phyloP scores from a whole-genome alignment of 1,139 yeast species.

The Petasospora fabianii region DNA sequence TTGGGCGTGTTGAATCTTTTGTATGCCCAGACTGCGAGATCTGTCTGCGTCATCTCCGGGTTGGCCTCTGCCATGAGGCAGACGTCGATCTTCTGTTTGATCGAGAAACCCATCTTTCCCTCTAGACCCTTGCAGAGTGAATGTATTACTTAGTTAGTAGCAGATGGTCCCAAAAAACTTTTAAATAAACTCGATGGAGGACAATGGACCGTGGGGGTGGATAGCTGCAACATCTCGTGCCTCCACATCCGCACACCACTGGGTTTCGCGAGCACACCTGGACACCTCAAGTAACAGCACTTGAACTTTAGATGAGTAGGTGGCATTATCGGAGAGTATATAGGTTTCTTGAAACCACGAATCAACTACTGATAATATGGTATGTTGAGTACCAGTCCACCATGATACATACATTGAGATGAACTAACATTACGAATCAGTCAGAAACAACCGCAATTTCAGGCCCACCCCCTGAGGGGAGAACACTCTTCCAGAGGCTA shows the following conservation, averaged over 20 bases:
- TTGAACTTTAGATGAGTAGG: too few species aligned
- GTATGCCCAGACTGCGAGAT: slow-evolving; percentile 63
- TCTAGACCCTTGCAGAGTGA: too few species aligned
- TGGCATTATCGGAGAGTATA: too few species aligned
- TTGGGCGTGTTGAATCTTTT: slow-evolving; percentile 46
- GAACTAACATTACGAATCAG: slow-evolving; percentile 2
- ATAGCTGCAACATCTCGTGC: too few species aligned
- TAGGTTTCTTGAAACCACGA: too few species aligned
- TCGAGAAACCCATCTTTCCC: slow-evolving; percentile 48
- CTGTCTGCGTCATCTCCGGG: slow-evolving; percentile 67
- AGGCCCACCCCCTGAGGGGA: slow-evolving; percentile 14
- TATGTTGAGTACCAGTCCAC: not conserved
- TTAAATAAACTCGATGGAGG: too few species aligned
- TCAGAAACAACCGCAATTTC: slow-evolving; percentile 18
- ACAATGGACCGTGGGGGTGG: too few species aligned
- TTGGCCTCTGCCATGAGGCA: slow-evolving; percentile 64
- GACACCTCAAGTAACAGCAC: too few species aligned
- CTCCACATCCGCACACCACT: not conserved
- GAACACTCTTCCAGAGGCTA: slow-evolving; percentile 37
- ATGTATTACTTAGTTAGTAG: too few species aligned
- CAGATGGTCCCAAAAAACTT: too few species aligned
- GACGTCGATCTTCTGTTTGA: slow-evolving; percentile 63
- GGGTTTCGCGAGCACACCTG: too few species aligned
- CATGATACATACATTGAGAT: not conserved
- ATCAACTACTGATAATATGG: too few species aligned